Percentiles rank a stretch among this genome's conserved stretches.
Conservation (phyloP, 257 asterid genomes). For the Salvia splendens region DNA sequence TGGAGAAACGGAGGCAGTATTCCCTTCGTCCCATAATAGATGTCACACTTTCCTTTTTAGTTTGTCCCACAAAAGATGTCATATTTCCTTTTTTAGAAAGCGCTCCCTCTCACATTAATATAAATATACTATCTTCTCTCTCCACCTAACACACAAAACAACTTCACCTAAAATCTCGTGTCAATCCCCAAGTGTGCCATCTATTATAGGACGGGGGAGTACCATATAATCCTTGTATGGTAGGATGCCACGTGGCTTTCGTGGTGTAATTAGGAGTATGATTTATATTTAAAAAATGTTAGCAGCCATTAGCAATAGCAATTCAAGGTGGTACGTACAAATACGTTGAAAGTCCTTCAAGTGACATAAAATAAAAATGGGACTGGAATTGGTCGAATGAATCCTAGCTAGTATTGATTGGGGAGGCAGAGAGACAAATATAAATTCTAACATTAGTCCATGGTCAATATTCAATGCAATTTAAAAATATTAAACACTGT, state of each 20-base stretch:
- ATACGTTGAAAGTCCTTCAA: constrained; percentile 14
- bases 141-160: too few species aligned
- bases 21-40: too few species aligned
- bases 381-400: constrained; percentile 30
- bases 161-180: too few species aligned
- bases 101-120: too few species aligned
- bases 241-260: background rate
- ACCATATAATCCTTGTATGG: background rate
- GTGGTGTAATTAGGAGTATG: background rate
- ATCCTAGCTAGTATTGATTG: constrained; percentile 39
- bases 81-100: too few species aligned
- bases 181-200: too few species aligned
- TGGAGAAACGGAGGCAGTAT: too few species aligned
- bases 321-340: background rate
- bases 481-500: constrained; percentile 31
- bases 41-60: too few species aligned
- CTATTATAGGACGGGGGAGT: too few species aligned
- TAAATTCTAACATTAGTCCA: constrained; percentile 17
- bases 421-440: constrained; percentile 42
- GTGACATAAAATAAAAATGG: background rate
- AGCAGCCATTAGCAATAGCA: constrained; percentile 28
- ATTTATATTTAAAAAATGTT: background rate
- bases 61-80: too few species aligned
- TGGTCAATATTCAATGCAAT: constrained; percentile 46
- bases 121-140: too few species aligned